Evolutionary conservation across 176 grass and related monocot species (phyloP).

Genomic region (Typha latifolia): DNA sequence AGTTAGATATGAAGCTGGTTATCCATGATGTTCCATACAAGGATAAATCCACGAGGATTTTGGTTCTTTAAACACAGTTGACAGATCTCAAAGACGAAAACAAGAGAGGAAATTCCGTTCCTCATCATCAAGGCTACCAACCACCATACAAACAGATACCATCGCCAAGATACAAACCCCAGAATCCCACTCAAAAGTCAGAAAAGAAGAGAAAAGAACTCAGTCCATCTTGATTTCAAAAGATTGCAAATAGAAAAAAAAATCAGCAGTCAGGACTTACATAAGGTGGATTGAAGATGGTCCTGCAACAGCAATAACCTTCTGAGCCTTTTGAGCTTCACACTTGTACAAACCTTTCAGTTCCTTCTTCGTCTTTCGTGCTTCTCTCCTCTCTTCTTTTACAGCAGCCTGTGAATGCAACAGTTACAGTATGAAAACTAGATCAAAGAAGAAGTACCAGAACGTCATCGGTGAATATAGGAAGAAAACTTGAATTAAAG

Average conservation of each 20-base stretch:
- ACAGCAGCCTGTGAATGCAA: constrained; percentile 35
- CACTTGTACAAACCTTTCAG: constrained; percentile 78
- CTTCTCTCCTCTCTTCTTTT: constrained; percentile 77
- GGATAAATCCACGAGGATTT: no score
- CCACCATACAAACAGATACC: no score
- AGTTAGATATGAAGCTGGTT: no score
- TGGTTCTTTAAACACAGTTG: no score
- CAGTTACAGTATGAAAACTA: not conserved
- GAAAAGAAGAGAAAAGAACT: not conserved
- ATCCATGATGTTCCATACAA: no score
- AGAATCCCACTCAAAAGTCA: not conserved
- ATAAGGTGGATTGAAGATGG: constrained; percentile 73
- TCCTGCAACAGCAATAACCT: constrained; percentile 68
- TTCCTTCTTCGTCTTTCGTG: constrained; percentile 83
- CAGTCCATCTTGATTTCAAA: not conserved
- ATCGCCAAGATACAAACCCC: no score
- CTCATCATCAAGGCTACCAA: no score
- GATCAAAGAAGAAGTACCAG: not conserved
- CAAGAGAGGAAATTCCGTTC: no score
- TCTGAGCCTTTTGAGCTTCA: constrained; percentile 84
- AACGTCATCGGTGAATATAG: not conserved
- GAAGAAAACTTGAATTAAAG: not conserved
- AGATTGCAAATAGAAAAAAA: not conserved
- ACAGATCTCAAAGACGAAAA: no score
- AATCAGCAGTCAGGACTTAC: constrained; percentile 25